Evolutionary conservation across 164 flowering plant genomes (phyloP), one percentile per base, ranked within the genome.

Genomic region (Echeveria elegans): DNA sequence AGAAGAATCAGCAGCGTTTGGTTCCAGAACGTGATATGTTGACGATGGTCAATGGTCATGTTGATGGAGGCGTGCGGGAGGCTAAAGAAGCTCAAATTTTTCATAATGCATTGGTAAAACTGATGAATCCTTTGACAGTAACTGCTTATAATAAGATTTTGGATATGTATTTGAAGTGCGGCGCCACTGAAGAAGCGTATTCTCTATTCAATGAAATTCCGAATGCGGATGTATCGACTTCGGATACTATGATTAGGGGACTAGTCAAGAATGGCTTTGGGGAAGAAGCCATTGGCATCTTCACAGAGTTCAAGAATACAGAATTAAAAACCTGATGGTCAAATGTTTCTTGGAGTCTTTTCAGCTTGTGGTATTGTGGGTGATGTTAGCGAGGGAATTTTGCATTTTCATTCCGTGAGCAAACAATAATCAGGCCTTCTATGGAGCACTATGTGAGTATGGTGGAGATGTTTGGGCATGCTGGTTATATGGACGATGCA

Each of bases 361-460:
- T 26, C 63, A 7, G 63, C 63, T 4, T 60, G 63, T 16, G 63
- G 63, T 16, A 26, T 29, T 10, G n/a, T 60, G 4, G 63, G 63
- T 24, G 63, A 60, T 60, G 63, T 60, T 18, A 29, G 2, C 0
- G 63, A 60, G 36, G 63, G 63, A 60, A 60, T 60, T 34, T 29
- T 60, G 34, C 63, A 60, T 26, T 60, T 60, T 16, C 36, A 29
- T 18, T 60, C 63, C 11, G 30, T 60, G 63, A 60, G 36, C 63
- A 29, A 60, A 26, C n/a, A 29, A 29, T 60, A 28, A 26, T 60
- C 30, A 32, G 7, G 9, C 63, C 63, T 18, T 60, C 63, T 8
- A 60, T 60, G 63, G 9, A 60, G 63, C 63, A 60, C 36, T 60
- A 60, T 60, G 63, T 60, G 2, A n/a, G 63, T 29, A n/a, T 60